phyloP scores from a whole-genome alignment of 108 stramenopile genomes.

The Cyclotella distinguenda region DNA sequence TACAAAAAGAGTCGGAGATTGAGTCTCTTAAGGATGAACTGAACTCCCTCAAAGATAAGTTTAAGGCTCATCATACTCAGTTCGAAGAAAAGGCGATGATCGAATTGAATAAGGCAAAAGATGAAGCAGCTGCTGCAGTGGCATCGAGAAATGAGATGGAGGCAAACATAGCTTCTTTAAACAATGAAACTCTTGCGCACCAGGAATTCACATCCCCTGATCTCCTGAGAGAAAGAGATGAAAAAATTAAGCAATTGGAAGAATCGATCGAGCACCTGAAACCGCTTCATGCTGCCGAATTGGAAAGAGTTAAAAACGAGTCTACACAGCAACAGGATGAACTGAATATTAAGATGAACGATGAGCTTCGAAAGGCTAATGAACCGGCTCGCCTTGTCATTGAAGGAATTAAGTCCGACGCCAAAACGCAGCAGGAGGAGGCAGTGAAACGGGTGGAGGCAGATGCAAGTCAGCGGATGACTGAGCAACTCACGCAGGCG shows the following conservation, averaged over 20 bases:
- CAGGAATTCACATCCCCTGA: neutral
- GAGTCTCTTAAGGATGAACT: conserved; percentile 18
- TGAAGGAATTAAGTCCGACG: conserved; percentile 18
- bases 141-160: conserved; percentile 24
- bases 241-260: conserved; percentile 34
- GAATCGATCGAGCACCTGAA: conserved; percentile 21
- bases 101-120: conserved; percentile 36
- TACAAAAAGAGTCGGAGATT: conserved; percentile 18
- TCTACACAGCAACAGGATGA: conserved; percentile 36
- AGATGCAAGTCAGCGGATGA: conserved; percentile 5
- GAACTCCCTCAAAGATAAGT: conserved; percentile 22
- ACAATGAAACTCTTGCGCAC: neutral
- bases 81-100: conserved; percentile 28
- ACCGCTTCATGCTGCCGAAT: conserved; percentile 34
- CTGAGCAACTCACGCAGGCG: conserved; percentile 19
- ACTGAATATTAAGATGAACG: conserved; percentile 34
- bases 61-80: conserved; percentile 14
- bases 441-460: conserved; percentile 12
- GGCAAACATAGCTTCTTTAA: conserved; percentile 5
- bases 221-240: conserved; percentile 38
- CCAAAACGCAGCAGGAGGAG: conserved; percentile 16
- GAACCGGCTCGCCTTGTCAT: conserved; percentile 19
- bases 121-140: conserved; percentile 14
- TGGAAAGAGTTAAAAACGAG: conserved; percentile 44
- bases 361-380: conserved; percentile 29